Percentiles rank a stretch among this genome's conserved stretches.
These are phyloP conservation scores for Sporothrix protearum DNA, from an alignment of 2,329 filamentous ascomycete genomes.

Conservation along the genomic window DNA sequence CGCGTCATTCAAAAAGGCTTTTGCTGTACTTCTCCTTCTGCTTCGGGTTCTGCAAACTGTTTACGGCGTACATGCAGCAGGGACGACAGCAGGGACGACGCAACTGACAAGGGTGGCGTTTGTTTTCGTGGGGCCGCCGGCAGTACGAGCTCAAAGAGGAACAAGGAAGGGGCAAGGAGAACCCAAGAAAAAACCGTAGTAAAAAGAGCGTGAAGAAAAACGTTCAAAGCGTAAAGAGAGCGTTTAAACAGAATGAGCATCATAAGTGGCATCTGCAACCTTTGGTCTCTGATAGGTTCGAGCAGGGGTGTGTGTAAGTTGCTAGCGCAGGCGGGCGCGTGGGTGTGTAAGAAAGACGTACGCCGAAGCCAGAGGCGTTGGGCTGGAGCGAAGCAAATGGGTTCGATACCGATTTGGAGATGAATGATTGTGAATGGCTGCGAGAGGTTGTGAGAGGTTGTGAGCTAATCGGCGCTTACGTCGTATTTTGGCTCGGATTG, in stretches of 20 bases:
- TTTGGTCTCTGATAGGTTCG: conserved; percentile 13
- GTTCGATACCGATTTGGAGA: background rate
- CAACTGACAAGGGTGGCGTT: background rate
- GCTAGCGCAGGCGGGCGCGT: conserved; percentile 16
- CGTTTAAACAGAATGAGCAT: background rate
- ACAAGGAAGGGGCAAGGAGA: background rate
- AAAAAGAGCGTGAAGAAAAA: background rate
- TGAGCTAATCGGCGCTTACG: conserved; percentile 22
- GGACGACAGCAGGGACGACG: too few species aligned
- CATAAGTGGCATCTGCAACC: background rate
- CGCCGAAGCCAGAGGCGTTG: background rate
- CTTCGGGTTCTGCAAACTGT: background rate
- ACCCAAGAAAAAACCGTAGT: background rate
- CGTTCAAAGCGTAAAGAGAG: background rate
- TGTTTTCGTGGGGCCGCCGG: conserved; percentile 4
- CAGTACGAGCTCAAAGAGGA: background rate
- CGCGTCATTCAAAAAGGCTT: background rate
- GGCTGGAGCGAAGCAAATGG: background rate
- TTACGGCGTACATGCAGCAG: background rate
- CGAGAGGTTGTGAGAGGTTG: conserved; percentile 5
- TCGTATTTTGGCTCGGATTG: conserved; percentile 15
- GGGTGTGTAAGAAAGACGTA: conserved; percentile 11
- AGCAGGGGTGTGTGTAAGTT: conserved; percentile 13
- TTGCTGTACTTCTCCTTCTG: background rate
- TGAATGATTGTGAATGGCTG: background rate